phyloP scores from a whole-genome alignment of 139 green algal genomes.

The Chlamydomonas incerta region DNA sequence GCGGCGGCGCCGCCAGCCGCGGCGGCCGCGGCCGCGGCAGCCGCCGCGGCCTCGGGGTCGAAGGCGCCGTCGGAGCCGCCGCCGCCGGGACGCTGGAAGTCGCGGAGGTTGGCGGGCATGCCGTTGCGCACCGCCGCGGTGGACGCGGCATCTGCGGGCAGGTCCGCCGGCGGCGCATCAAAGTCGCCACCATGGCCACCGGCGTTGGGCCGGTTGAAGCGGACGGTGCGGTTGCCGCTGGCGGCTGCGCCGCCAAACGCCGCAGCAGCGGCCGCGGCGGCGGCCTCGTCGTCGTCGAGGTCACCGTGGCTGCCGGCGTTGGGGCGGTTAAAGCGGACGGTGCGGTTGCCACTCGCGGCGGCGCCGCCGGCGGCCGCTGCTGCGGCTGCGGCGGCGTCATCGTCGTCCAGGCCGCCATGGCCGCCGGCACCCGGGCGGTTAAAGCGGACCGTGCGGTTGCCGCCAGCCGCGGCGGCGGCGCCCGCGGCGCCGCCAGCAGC shows the following conservation, averaged over 20 bases:
- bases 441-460: not conserved
- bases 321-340: not conserved
- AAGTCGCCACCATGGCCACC: too few relatives aligned
- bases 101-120: not conserved
- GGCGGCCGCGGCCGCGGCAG: not conserved
- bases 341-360: not conserved
- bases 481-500: too few relatives aligned
- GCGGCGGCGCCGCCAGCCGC: not conserved
- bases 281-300: not conserved
- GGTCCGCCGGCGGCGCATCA: too few relatives aligned
- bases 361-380: not conserved
- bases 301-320: too few relatives aligned
- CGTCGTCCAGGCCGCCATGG: too few relatives aligned
- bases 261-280: not conserved
- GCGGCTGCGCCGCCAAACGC: not conserved
- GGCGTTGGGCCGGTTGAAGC: not conserved
- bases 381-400: not conserved
- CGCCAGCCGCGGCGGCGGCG: too few relatives aligned
- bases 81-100: not conserved
- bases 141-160: too few relatives aligned
- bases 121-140: too few relatives aligned
- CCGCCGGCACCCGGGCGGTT: not conserved
- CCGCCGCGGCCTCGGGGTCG: not conserved
- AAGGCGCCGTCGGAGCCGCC: not conserved
- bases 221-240: not conserved